Evolutionary conservation across 768 basidiomycete genomes (phyloP).

Genomic region (Leccinum incarnatum): DNA sequence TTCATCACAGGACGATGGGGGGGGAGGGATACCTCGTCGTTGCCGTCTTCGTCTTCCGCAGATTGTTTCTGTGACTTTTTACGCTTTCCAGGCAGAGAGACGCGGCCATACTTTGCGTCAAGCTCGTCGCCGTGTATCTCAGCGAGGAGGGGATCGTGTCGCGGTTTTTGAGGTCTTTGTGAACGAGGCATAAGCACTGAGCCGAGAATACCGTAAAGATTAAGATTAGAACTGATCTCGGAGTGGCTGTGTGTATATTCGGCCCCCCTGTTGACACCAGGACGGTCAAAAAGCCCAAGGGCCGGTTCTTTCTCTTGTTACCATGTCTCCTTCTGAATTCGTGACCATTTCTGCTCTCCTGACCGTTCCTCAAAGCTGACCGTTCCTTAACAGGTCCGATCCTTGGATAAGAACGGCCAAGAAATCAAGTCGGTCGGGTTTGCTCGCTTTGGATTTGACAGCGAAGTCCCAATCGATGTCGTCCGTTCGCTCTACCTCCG

Average conservation of each 20-base stretch:
- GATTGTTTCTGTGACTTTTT: slow-evolving; percentile 52
- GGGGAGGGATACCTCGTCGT: slow-evolving; percentile 50
- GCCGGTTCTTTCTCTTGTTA: background rate
- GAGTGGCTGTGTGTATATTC: slow-evolving; percentile 11
- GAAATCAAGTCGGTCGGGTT: slow-evolving; percentile 82
- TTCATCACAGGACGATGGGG: slow-evolving; percentile 3
- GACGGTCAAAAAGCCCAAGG: background rate
- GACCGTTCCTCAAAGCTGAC: slow-evolving; percentile 5
- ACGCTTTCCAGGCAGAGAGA: slow-evolving; percentile 74
- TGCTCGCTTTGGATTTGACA: slow-evolving; percentile 87
- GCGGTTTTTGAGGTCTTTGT: slow-evolving; percentile 51
- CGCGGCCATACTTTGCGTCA: slow-evolving; percentile 72
- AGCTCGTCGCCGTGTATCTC: slow-evolving; percentile 81
- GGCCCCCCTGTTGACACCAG: background rate
- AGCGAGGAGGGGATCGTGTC: slow-evolving; percentile 86
- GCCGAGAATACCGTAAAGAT: background rate
- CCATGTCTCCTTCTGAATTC: slow-evolving; percentile 21
- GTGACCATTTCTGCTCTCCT: slow-evolving; percentile 8
- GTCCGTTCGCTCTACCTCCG: slow-evolving; percentile 89
- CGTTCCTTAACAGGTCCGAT: slow-evolving; percentile 45
- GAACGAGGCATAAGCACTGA: slow-evolving; percentile 60
- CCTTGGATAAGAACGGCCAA: slow-evolving; percentile 69
- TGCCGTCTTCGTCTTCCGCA: slow-evolving; percentile 45
- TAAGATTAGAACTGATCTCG: background rate
- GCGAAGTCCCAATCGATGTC: slow-evolving; percentile 72